Evolutionary conservation across 352 stramenopile genomes (phyloP).

Genomic region (Elongisporangium prolatum): DNA sequence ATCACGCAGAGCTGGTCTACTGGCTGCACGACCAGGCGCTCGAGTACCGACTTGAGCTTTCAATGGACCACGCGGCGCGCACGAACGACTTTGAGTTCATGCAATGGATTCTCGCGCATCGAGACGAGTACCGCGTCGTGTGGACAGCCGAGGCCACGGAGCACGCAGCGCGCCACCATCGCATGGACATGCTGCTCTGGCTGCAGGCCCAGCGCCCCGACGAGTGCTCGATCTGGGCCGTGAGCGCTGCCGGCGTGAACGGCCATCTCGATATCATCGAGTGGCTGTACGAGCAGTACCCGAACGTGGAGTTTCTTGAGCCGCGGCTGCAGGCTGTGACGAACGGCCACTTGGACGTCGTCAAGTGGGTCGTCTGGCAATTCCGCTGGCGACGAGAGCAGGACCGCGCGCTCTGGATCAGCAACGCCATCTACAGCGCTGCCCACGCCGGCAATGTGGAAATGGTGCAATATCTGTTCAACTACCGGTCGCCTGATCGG

Average conservation of each 20-base stretch:
- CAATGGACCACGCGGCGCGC: too few relatives aligned
- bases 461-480: constrained; percentile 42
- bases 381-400: constrained; percentile 14
- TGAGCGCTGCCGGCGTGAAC: constrained; percentile 46
- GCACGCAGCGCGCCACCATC: constrained; percentile 32
- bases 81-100: too few relatives aligned
- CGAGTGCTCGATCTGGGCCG: constrained; percentile 29
- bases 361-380: constrained; percentile 33
- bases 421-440: constrained; percentile 20
- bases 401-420: constrained; percentile 27
- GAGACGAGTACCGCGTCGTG: constrained; percentile 11
- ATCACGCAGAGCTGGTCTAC: too few relatives aligned
- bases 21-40: too few relatives aligned
- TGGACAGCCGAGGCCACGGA: constrained; percentile 41
- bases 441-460: constrained; percentile 34
- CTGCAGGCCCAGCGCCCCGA: constrained; percentile 30
- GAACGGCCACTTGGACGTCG: constrained; percentile 44
- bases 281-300: constrained; percentile 34
- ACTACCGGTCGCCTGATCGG: constrained; percentile 27
- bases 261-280: constrained; percentile 34
- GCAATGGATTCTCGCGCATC: too few relatives aligned
- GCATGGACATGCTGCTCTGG: constrained; percentile 42
- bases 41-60: too few relatives aligned
- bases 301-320: constrained; percentile 13
- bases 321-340: constrained; percentile 11